Base-by-base conservation (phyloP, 768 basidiomycete species). In the Lactifluus piperatus region DNA sequence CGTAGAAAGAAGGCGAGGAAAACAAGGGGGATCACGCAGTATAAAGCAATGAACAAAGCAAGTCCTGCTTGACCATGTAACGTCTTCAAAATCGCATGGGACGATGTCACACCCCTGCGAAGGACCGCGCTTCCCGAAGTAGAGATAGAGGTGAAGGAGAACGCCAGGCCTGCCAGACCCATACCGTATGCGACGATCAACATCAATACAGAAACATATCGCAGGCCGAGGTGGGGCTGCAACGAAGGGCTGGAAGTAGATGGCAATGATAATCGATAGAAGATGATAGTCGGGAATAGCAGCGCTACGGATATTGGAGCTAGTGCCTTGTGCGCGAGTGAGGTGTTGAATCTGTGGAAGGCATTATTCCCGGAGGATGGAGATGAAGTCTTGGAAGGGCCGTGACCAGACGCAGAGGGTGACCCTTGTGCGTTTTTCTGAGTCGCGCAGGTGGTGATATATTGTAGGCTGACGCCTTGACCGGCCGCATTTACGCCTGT, bases 401-500 rank as follows among this genome's bases (percentile, higher is more conserved):
- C 49, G 24, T 58, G 57, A 13, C 29, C 36, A 8, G 63, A 18
- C 10, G 52, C 20, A 9, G 54, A 27, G 10, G 46, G 11, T 6
- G 51, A 20, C 20, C 14, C 18, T 30, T 45, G 16, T n/a, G 24
- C 8, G 43, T 46, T 13, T 18, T 78, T 66, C 22, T 73, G 65
- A 29, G 74, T 71, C 26, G 85, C 86, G 60, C 90, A 92, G 51
- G 76, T 69, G 10, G 77, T 73, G 63, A 90, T 66, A 68, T 82
- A 89, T 54, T 77, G 71, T 14, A 84, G 66, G 14, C 73, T 75
- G 26, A 91, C 90, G 1, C 88, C 87, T 30, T 80, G 71, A 13
- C 89, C 89, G 59, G 75, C 77, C 3, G 90, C 88, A 63, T 79
- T 72, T 48, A 82, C 55, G 27, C 90, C 89, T 1, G 79, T 78